phyloP scores from a whole-genome alignment of 495 filamentous ascomycete genomes.

The Cenococcum geophilum region DNA sequence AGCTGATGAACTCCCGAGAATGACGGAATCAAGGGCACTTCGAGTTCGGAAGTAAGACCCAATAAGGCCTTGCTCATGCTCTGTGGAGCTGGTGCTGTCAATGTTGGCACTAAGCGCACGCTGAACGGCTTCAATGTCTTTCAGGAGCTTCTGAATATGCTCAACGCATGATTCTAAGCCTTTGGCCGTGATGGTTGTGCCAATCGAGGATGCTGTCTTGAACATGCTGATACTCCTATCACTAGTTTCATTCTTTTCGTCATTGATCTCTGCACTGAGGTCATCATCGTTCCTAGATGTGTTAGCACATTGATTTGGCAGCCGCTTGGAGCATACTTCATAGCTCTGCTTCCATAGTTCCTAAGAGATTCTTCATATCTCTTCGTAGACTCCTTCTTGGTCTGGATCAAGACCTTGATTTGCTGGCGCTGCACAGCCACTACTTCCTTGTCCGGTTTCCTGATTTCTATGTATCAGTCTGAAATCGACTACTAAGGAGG shows the following conservation, averaged over 20 bases:
- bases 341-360: slow-evolving; percentile 14
- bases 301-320: not conserved
- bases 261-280: not conserved
- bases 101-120: slow-evolving; percentile 6
- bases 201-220: slow-evolving; percentile 11
- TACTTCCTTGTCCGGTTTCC: slow-evolving; percentile 21
- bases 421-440: slow-evolving; percentile 23
- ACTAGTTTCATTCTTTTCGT: not conserved
- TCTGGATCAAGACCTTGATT: slow-evolving; percentile 22
- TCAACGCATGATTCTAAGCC: slow-evolving; percentile 20
- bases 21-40: slow-evolving; percentile 16
- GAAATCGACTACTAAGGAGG: too few species aligned
- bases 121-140: slow-evolving; percentile 20
- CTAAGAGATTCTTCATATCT: slow-evolving; percentile 25
- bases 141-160: slow-evolving; percentile 21
- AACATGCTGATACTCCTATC: not conserved
- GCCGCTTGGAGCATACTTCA: not conserved
- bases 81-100: slow-evolving; percentile 7
- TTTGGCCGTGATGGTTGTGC: slow-evolving; percentile 16
- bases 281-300: not conserved
- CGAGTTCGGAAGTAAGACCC: slow-evolving; percentile 26
- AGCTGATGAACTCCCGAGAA: slow-evolving; percentile 17
- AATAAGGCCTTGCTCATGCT: slow-evolving; percentile 27
- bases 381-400: slow-evolving; percentile 23
- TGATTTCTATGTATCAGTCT: not conserved